Evolutionary conservation across 2,329 filamentous ascomycete genomes (phyloP).

Genomic region (Berkeleyomyces rouxiae): DNA sequence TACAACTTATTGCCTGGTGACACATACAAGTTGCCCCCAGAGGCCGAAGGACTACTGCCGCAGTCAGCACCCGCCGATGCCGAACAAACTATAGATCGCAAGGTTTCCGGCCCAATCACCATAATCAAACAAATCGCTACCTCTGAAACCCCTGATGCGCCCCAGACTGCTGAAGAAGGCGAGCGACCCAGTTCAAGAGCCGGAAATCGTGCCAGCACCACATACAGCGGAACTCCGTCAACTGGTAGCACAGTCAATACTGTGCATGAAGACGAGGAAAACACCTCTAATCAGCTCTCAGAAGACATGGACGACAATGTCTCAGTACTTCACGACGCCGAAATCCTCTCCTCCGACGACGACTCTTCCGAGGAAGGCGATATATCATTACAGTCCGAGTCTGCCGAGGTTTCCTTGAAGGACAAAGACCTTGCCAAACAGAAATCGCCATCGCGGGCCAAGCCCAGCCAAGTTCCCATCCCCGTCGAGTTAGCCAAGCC

Average conservation of each 20-base stretch:
- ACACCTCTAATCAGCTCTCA: conserved; percentile 20
- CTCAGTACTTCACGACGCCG: conserved; percentile 1
- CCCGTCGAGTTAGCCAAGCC: conserved; percentile 2
- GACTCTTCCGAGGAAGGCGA: conserved; percentile 15
- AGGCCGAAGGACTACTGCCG: conserved; percentile 68
- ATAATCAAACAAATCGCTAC: conserved; percentile 7
- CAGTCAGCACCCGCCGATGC: neutral
- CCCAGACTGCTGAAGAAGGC: conserved; percentile 3
- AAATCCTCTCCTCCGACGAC: conserved; percentile 22
- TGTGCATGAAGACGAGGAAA: conserved; percentile 48
- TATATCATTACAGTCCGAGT: neutral
- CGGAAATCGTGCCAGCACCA: conserved; percentile 39
- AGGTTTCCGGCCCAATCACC: conserved; percentile 18
- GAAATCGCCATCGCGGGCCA: neutral
- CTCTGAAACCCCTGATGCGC: neutral
- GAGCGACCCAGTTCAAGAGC: conserved; percentile 34
- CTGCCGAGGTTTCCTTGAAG: neutral
- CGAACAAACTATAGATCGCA: conserved; percentile 18
- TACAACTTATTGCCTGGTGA: conserved; percentile 82
- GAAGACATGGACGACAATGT: conserved; percentile 17
- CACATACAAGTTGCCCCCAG: conserved; percentile 87
- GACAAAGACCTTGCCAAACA: neutral
- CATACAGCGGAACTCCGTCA: neutral
- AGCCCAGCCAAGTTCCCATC: neutral
- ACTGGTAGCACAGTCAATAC: conserved; percentile 51